Evolutionary conservation across 2,329 filamentous ascomycete genomes (phyloP).

Genomic region (Sclerotinia glacialis): DNA sequence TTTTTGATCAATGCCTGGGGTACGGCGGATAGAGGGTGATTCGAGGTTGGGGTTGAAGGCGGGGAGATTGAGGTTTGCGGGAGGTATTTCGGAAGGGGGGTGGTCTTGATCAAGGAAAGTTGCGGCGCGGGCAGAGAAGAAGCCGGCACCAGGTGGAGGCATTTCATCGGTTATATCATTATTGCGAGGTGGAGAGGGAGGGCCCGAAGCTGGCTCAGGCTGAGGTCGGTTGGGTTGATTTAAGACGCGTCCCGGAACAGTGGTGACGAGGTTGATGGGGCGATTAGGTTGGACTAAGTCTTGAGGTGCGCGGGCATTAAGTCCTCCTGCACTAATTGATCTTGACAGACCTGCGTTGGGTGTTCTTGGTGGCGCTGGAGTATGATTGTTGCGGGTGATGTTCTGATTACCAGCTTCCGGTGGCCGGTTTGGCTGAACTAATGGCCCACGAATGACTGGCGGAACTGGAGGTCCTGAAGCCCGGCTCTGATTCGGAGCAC

Average conservation of each 20-base stretch:
- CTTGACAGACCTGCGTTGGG: conserved; percentile 36
- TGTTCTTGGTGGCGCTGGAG: conserved; percentile 36
- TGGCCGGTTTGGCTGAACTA: conserved; percentile 34
- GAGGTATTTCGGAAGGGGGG: conserved; percentile 34
- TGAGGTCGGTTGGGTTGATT: conserved; percentile 39
- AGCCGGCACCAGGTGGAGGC: conserved; percentile 45
- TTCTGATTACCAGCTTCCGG: conserved; percentile 26
- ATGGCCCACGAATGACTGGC: conserved; percentile 27
- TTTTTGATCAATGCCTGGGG: conserved; percentile 79
- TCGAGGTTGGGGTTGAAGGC: conserved; percentile 72
- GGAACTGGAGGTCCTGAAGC: conserved; percentile 26
- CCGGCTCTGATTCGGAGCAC: conserved; percentile 35
- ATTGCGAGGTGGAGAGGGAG: conserved; percentile 32
- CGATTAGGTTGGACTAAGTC: conserved; percentile 25
- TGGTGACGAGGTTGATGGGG: conserved; percentile 24
- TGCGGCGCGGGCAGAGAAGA: conserved; percentile 69
- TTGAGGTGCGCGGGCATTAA: conserved; percentile 28
- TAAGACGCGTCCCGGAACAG: conserved; percentile 31
- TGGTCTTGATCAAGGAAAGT: conserved; percentile 50
- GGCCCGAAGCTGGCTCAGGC: not conserved
- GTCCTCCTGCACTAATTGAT: conserved; percentile 30
- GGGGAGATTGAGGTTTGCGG: conserved; percentile 47
- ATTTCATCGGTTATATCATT: conserved; percentile 26
- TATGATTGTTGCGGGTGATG: conserved; percentile 23
- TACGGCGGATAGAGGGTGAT: conserved; percentile 84